Percentiles rank a stretch among this genome's conserved stretches.
phyloP scores from a whole-genome alignment of 768 basidiomycete species.

The Wakefieldia striispora region DNA sequence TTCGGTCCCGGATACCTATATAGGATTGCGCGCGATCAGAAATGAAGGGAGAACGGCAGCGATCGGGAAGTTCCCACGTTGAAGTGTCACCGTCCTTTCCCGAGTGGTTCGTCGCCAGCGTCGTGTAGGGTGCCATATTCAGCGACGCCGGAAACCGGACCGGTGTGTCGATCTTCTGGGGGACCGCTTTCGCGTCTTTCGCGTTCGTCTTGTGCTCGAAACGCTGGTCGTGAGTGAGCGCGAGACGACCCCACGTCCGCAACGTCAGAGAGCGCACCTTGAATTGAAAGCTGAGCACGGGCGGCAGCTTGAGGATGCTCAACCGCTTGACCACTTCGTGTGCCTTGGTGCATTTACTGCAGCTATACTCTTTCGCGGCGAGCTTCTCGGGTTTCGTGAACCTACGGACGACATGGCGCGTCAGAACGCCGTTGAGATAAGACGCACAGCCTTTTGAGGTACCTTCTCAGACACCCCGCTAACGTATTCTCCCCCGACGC shows the following conservation, averaged over 20 bases:
- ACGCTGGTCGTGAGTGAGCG: no score
- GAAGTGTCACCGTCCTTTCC: slow-evolving; percentile 41
- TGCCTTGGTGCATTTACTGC: slow-evolving; percentile 74
- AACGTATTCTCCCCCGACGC: slow-evolving; percentile 62
- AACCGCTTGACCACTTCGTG: slow-evolving; percentile 83
- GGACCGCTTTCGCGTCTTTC: slow-evolving; percentile 66
- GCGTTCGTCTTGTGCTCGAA: slow-evolving; percentile 85
- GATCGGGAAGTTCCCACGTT: slow-evolving; percentile 21
- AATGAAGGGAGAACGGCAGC: not conserved
- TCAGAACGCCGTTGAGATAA: not conserved
- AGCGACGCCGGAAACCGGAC: slow-evolving; percentile 81
- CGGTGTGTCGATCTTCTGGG: slow-evolving; percentile 81
- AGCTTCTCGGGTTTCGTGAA: slow-evolving; percentile 87
- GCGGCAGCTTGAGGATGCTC: slow-evolving; percentile 81
- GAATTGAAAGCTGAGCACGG: slow-evolving; percentile 91
- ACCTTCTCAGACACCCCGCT: slow-evolving; percentile 74
- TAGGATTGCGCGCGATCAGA: not conserved
- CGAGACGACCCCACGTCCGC: no score
- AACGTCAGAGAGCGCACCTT: slow-evolving; percentile 69
- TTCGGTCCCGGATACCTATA: slow-evolving; percentile 53
- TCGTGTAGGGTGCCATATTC: slow-evolving; percentile 88
- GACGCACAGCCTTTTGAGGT: slow-evolving; percentile 6
- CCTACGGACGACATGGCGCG: slow-evolving; percentile 37
- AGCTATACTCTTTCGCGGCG: slow-evolving; percentile 79
- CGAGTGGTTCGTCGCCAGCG: slow-evolving; percentile 51